These are phyloP conservation scores for Puya raimondii DNA, from an alignment of 176 grass and related monocot species.

Conservation along the genomic window DNA sequence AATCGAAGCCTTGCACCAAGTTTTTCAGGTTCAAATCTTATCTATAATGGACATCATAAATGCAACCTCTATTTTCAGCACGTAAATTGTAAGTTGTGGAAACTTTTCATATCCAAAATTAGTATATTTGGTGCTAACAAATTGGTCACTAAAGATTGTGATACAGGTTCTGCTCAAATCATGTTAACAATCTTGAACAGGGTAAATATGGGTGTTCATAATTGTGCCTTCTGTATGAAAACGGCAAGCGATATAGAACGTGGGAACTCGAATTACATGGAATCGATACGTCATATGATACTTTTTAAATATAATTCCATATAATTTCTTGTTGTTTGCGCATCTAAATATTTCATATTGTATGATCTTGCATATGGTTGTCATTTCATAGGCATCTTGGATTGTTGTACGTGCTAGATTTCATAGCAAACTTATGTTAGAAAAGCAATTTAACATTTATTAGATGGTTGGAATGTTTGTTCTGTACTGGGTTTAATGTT, in stretches of 20 bases:
- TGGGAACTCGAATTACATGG: not conserved
- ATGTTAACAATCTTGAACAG: conserved; percentile 3
- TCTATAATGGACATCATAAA: conserved; percentile 49
- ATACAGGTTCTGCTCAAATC: conserved; percentile 27
- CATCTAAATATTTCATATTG: too few species aligned
- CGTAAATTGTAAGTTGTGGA: conserved; percentile 16
- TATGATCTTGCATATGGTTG: too few species aligned
- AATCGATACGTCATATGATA: not conserved
- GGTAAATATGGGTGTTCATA: conserved; percentile 8
- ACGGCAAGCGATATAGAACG: not conserved
- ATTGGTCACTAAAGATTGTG: conserved; percentile 12
- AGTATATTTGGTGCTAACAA: conserved; percentile 8
- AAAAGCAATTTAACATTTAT: too few species aligned
- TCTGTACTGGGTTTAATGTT: too few species aligned
- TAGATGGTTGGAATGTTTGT: too few species aligned
- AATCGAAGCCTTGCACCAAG: conserved; percentile 99
- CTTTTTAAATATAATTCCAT: too few species aligned
- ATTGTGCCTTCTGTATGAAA: not conserved
- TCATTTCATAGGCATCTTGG: too few species aligned
- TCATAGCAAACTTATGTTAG: too few species aligned
- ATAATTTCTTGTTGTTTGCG: too few species aligned
- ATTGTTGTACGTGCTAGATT: too few species aligned
- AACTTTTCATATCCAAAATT: conserved; percentile 7
- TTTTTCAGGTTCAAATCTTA: conserved; percentile 98
- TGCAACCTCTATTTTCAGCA: conserved; percentile 41